phyloP scores from a whole-genome alignment of 495 filamentous ascomycete species.

The Neurospora pannonica region DNA sequence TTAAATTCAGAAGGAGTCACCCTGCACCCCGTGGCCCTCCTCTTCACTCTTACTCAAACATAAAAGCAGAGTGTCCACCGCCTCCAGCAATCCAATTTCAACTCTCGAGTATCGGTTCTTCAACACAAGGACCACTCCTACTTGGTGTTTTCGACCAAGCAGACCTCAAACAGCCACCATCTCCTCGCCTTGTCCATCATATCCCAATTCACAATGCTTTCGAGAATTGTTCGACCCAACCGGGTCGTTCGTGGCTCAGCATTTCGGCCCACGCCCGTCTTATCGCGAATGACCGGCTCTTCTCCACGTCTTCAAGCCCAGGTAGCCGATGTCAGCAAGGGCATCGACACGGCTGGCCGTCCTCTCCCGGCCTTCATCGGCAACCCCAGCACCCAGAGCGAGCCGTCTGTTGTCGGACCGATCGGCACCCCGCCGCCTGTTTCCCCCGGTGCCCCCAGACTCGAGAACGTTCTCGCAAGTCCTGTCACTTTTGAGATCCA shows the following conservation, averaged over 20 bases:
- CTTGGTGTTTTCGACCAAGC: neutral
- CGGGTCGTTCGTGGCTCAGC: slow-evolving; percentile 1
- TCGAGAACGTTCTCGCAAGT: neutral
- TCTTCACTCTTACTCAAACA: neutral
- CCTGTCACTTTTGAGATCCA: slow-evolving; percentile 5
- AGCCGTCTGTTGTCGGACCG: neutral
- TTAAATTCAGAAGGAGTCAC: neutral
- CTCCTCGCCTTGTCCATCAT: neutral
- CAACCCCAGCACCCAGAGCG: neutral
- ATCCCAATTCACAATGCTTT: slow-evolving; percentile 5
- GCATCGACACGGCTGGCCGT: neutral
- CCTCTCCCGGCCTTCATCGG: neutral
- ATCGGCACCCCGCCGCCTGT: neutral
- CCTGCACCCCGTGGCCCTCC: neutral
- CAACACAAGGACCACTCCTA: neutral
- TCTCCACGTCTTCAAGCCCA: slow-evolving; percentile 16
- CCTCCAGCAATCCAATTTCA: neutral
- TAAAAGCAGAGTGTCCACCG: neutral
- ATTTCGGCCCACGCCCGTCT: neutral
- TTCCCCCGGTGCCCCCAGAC: neutral
- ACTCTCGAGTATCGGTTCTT: neutral
- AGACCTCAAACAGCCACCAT: neutral
- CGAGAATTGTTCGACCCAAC: slow-evolving; percentile 1
- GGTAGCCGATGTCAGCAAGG: slow-evolving; percentile 9
- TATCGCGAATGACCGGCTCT: slow-evolving; percentile 10